Evolutionary conservation across 805 yeast species (phyloP), one percentile per base, ranked within the genome.

Genomic region (Suhomyces vadensis): DNA sequence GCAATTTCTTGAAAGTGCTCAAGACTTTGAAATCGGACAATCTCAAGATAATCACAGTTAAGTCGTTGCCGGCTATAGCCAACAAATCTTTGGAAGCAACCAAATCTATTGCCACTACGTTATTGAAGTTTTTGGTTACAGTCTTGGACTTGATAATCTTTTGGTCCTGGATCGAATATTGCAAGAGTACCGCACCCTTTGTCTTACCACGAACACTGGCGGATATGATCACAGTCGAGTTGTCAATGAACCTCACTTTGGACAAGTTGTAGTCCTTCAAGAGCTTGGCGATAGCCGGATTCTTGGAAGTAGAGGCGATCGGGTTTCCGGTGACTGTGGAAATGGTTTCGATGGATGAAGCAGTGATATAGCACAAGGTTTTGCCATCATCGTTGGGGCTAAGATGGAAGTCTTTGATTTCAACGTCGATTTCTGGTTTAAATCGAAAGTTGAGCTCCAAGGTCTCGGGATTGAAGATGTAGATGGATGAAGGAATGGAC

Each of bases 1-100:
- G 97, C 43, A 86, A 81, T 48, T 84, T 78, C 35, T 75, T 75
- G 43, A 81, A 67, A 5, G 72, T 65, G 45, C 75, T 79, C 20
- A 80, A 54, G 9, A 75, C 61, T 35, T 75, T 71, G 47, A 90
- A 75, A 48, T 74, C 79, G 2, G 72, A 66, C 11, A 77, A 60
- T 31, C 76, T 74, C 9, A 82, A 61, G n/a, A 90, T 53, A 1
- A 79, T 65, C 9, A 90, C 67, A 1, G 94, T 79, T 50, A 81
- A 77, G 53, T 87, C 94, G 43, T 82, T 79, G 0, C 83, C 82
- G 0, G 85, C 82, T 17, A 82, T 52, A 1, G 82, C 83, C 22
- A 78, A 63, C 38, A 81, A 61, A 49, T 74, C 74, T 17, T 59
- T 58, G 5, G 54, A 42, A 5, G 69, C 65, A 4, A 81, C 70